These are phyloP conservation scores for Leishmania braziliensis DNA, from an alignment of 208 protist species.

Conservation along the genomic window DNA sequence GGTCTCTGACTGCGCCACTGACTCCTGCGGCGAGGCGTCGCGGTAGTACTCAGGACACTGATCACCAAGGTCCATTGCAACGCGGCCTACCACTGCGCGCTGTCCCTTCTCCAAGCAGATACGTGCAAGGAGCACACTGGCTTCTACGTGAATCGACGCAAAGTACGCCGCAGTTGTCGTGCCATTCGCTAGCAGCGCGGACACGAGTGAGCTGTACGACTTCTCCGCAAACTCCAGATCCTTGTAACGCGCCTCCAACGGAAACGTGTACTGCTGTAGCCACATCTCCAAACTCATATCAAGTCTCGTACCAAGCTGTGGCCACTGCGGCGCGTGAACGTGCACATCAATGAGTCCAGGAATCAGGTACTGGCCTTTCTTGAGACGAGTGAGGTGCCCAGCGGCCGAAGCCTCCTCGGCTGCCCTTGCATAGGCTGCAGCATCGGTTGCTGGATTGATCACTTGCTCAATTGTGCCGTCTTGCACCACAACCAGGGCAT, in stretches of 20 bases:
- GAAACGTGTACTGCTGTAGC: slow-evolving; percentile 94
- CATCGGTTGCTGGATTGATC: slow-evolving; percentile 41
- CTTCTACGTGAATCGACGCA: slow-evolving; percentile 87
- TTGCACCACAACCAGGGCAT: slow-evolving; percentile 52
- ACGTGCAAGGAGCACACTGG: slow-evolving; percentile 73
- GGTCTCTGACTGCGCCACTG: slow-evolving; percentile 55
- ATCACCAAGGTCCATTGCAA: slow-evolving; percentile 86
- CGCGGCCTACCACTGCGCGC: slow-evolving; percentile 90
- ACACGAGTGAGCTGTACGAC: slow-evolving; percentile 79
- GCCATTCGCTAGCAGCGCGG: slow-evolving; percentile 75
- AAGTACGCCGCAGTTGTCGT: slow-evolving; percentile 94
- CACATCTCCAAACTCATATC: slow-evolving; percentile 89
- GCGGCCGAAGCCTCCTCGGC: slow-evolving; percentile 22
- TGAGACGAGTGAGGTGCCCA: slow-evolving; percentile 41
- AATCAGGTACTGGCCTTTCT: slow-evolving; percentile 60
- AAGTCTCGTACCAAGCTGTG: slow-evolving; percentile 84
- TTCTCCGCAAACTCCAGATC: slow-evolving; percentile 75
- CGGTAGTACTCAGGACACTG: slow-evolving; percentile 91
- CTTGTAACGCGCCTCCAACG: slow-evolving; percentile 85
- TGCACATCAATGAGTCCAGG: slow-evolving; percentile 95
- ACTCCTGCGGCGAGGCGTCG: slow-evolving; percentile 70
- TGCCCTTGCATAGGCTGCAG: slow-evolving; percentile 18
- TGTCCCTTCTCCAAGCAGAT: slow-evolving; percentile 85
- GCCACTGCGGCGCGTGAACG: slow-evolving; percentile 94
- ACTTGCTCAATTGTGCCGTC: slow-evolving; percentile 52